Conservation (phyloP, 345 rosid species). For the Ceriops decandra region DNA sequence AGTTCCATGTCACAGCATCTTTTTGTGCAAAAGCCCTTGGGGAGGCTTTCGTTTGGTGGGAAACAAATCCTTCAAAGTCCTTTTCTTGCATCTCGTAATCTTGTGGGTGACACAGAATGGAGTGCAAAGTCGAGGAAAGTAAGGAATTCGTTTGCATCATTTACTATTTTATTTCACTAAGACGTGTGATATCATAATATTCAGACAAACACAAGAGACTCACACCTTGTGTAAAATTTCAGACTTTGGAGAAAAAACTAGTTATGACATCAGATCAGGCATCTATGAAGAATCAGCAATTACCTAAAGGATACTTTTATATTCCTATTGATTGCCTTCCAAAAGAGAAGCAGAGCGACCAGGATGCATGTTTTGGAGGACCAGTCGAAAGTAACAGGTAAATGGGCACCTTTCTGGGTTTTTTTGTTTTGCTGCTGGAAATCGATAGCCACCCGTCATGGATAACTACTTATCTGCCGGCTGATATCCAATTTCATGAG, state of each 20-base stretch:
- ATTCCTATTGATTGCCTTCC: conserved; percentile 77
- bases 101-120: conserved; percentile 59
- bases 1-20: conserved; percentile 51
- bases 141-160: not conserved
- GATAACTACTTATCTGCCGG: too few species aligned
- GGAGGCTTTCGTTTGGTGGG: conserved; percentile 57
- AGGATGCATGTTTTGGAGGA: conserved; percentile 43
- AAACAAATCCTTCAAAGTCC: conserved; percentile 76
- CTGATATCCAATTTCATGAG: too few species aligned
- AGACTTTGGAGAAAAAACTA: conserved; percentile 82
- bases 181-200: too few species aligned
- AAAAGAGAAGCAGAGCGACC: conserved; percentile 53
- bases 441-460: too few species aligned
- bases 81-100: conserved; percentile 49
- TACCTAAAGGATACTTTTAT: conserved; percentile 89
- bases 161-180: too few species aligned
- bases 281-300: conserved; percentile 77
- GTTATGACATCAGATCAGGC: conserved; percentile 99
- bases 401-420: not conserved
- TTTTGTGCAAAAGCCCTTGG: conserved; percentile 39
- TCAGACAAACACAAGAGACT: not conserved
- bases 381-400: conserved; percentile 43
- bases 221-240: conserved; percentile 42
- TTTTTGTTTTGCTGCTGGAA: conserved; percentile 12
- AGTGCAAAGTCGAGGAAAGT: conserved; percentile 69